Base-by-base conservation (phyloP, 2,329 filamentous ascomycete genomes). In the Raffaelea ambrosiae region DNA sequence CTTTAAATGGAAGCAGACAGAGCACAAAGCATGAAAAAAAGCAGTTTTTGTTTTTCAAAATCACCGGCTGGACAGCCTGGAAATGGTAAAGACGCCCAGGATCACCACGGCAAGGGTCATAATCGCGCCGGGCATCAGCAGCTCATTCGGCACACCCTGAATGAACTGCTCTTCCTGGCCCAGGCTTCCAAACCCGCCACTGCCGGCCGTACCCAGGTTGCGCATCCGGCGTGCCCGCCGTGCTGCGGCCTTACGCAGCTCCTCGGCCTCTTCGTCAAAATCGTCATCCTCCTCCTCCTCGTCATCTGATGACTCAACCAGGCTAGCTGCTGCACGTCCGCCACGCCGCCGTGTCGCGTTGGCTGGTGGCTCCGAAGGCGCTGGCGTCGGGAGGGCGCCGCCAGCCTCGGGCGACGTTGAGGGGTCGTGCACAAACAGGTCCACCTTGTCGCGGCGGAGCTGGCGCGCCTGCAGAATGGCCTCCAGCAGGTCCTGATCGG, bases 21-120 rank as follows among this genome's bases (percentile, higher is more conserved):
- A 40, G 22, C 10, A 21, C 1, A 44, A 22, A 31, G 42, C 10
- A 26, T n/a, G 11, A 44, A 26, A 47, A 22, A 44, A 16, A 36
- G n/a, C n/a, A n/a, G n/a, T n/a, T n/a, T n/a, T n/a, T n/a, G n/a
- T n/a, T n/a, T n/a, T n/a, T 7, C 4, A 19, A 46, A 19, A 39
- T 20, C 68, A 79, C 61, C 75, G 66, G 65, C 72, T 77, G 33
- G 73, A 72, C 53, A 83, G 70, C 54, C 89, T 81, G 51, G 87
- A 83, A 59, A 98, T 81, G 39, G 89, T 83, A 69, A 98, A 98
- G 11, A 97, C 91, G 55, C 87, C 88, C 38, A 94, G 76, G 66
- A 98, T 95, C 35, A 95, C 90, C 40, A 94, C 88, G 10, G 91
- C 93, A 60, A 98, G 69, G n/a, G 90, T 90, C 49, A 93, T 89